Evolutionary conservation across 78 protist genomes (phyloP).

Genomic region (Dictyostelium capitatum): DNA sequence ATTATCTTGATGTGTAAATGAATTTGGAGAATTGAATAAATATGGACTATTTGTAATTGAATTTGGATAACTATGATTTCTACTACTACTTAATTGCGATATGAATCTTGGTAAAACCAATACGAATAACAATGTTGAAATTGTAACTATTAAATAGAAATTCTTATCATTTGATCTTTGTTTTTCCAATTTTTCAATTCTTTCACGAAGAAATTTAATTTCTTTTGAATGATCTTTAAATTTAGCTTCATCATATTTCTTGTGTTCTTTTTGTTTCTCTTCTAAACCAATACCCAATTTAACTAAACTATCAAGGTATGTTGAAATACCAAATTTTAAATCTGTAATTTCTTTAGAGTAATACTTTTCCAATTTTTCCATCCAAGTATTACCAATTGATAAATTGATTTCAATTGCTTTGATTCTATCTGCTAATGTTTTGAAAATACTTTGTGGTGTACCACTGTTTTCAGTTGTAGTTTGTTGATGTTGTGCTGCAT

Average conservation of each 20-base stretch:
- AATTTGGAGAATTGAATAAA: constrained; percentile 1
- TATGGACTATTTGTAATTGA: not conserved
- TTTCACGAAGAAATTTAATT: not conserved
- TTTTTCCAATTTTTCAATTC: constrained; percentile 25
- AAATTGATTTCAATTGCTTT: constrained; percentile 69
- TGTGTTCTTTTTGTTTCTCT: not conserved
- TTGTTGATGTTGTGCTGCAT: not conserved
- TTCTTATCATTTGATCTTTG: constrained; percentile 13
- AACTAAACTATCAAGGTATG: not conserved
- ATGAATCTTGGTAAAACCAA: not conserved
- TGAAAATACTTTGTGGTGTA: constrained; percentile 69
- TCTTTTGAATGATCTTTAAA: constrained; percentile 23
- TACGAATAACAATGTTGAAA: not conserved
- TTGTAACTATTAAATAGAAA: not conserved
- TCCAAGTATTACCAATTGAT: constrained; percentile 47
- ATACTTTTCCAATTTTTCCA: constrained; percentile 38
- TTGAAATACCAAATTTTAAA: not conserved
- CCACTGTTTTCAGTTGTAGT: not conserved
- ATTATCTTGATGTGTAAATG: not conserved
- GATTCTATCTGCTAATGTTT: constrained; percentile 53
- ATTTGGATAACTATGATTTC: not conserved
- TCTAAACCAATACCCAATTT: constrained; percentile 31
- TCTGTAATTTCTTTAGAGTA: constrained; percentile 4
- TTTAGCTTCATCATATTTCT: not conserved
- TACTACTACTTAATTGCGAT: not conserved